Base-by-base conservation (phyloP, 441 rosid genomes). In the Heliophila coronopifolia region DNA sequence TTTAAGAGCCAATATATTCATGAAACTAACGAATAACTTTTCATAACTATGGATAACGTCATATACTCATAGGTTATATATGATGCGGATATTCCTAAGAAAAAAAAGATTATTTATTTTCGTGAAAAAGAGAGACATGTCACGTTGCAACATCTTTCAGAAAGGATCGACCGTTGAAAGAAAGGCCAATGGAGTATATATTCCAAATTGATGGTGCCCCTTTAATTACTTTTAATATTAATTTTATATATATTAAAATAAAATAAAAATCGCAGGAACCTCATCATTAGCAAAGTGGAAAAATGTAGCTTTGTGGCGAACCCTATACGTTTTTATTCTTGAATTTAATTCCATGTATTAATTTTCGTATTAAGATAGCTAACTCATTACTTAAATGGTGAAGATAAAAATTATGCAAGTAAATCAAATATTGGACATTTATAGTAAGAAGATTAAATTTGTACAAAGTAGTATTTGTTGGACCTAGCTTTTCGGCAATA, bases 281-380 rank as follows among this genome's bases (percentile, higher is more conserved):
- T 58, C 55, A 77, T 77, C 71, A 82, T 80, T 68, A 57, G 74
- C 76, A 75, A 73, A 61, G 76, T 67, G 45, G 89, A 69, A 73
- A 70, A 65, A 46, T 50, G 69, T 66, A 69, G 67, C 74, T 75
- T 64, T 75, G 83, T 80, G 88, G 91, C 79, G 77, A 81, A 74
- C 79, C 86, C 77, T 70, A 73, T 71, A 79, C 66, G 69, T 63
- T 48, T 25, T 54, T 75, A 72, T 71, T 52, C 46, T 67, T 68
- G 68, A 74, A 66, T 68, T 65, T 39, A 72, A 57, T 55, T 55
- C 28, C 9, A 33, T 56, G 47, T 48, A 55, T 27, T 20, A 35
- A 20, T 20, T n/a, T n/a, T 19, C 8, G 30, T 9, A 50, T 26
- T 34, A 49, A 9, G 55, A 63, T 59, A 60, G 5, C 13, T 28